phyloP scores from a whole-genome alignment of 768 basidiomycete species.

The Tulasnella sp. region DNA sequence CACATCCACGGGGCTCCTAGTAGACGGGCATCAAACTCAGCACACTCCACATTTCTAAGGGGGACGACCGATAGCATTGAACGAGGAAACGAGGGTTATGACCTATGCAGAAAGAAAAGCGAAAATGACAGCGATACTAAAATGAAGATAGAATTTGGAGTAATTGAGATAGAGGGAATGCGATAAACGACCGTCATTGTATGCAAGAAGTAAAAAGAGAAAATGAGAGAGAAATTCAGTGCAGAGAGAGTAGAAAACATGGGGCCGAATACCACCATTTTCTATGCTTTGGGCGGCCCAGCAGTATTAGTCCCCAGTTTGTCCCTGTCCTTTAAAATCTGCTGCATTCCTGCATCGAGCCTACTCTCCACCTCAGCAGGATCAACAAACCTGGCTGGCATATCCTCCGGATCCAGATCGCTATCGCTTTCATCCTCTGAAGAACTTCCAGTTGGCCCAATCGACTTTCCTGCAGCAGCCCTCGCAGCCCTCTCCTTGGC shows the following conservation, averaged over 20 bases:
- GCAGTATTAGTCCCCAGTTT: too few relatives aligned
- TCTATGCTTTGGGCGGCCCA: neutral
- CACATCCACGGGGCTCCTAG: too few relatives aligned
- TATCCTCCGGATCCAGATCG: constrained; percentile 23
- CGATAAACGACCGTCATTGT: neutral
- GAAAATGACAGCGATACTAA: neutral
- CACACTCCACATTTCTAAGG: too few relatives aligned
- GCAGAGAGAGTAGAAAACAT: neutral
- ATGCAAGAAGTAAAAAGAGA: neutral
- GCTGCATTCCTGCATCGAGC: constrained; percentile 23
- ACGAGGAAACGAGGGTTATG: too few relatives aligned
- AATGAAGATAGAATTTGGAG: neutral
- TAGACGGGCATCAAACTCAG: too few relatives aligned
- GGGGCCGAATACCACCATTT: neutral
- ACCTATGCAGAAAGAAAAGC: too few relatives aligned
- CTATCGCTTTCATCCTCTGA: constrained; percentile 8
- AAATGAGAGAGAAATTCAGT: constrained; percentile 1
- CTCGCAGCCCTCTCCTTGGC: constrained; percentile 55
- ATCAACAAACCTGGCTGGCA: constrained; percentile 23
- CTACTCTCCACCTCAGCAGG: constrained; percentile 22
- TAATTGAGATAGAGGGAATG: neutral
- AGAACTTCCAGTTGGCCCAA: constrained; percentile 8
- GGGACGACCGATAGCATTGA: too few relatives aligned
- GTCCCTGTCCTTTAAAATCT: constrained; percentile 21
- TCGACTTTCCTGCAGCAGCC: constrained; percentile 35